These are phyloP conservation scores for Plasmodium vivax DNA, from an alignment of 169 alveolate species.

Conservation along the genomic window DNA sequence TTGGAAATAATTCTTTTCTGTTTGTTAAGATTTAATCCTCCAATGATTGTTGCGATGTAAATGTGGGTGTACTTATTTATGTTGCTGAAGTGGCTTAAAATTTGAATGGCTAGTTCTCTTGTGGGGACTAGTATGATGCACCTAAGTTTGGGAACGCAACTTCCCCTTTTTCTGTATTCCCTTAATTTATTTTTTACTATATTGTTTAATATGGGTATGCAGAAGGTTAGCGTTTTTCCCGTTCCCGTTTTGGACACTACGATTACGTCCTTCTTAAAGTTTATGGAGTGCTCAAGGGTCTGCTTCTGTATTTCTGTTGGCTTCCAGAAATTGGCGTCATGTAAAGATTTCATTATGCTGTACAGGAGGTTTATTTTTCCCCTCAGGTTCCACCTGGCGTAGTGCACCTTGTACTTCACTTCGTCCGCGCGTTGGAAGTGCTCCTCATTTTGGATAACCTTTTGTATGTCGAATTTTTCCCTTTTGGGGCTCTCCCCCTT, in stretches of 20 bases:
- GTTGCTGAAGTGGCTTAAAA: slow-evolving; percentile 40
- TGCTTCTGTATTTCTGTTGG: slow-evolving; percentile 65
- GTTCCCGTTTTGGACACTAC: slow-evolving; percentile 86
- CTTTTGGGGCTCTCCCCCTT: slow-evolving; percentile 7
- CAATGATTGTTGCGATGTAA: slow-evolving; percentile 69
- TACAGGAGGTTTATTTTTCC: slow-evolving; percentile 3
- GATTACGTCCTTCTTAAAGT: slow-evolving; percentile 73
- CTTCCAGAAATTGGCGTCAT: slow-evolving; percentile 24
- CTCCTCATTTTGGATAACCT: slow-evolving; percentile 31
- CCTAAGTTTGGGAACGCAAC: slow-evolving; percentile 66
- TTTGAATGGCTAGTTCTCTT: slow-evolving; percentile 84
- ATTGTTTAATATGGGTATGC: slow-evolving; percentile 76
- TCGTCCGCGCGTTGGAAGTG: neutral
- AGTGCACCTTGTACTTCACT: slow-evolving; percentile 31
- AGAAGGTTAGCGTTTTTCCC: slow-evolving; percentile 85
- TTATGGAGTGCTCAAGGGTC: slow-evolving; percentile 48
- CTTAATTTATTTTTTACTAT: slow-evolving; percentile 62
- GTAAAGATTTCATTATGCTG: slow-evolving; percentile 49
- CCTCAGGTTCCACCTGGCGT: slow-evolving; percentile 20
- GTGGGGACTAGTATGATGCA: slow-evolving; percentile 83
- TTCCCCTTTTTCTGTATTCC: slow-evolving; percentile 16
- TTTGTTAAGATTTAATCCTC: slow-evolving; percentile 56
- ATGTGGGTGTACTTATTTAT: slow-evolving; percentile 53
- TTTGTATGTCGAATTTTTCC: slow-evolving; percentile 38
- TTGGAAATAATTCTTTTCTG: slow-evolving; percentile 53